A percentile compares a stretch with the other conserved stretches of the same genome.
These are phyloP conservation scores for Fraxinus platypoda DNA, from an alignment of 305 asterid genomes.

Conservation along the genomic window DNA sequence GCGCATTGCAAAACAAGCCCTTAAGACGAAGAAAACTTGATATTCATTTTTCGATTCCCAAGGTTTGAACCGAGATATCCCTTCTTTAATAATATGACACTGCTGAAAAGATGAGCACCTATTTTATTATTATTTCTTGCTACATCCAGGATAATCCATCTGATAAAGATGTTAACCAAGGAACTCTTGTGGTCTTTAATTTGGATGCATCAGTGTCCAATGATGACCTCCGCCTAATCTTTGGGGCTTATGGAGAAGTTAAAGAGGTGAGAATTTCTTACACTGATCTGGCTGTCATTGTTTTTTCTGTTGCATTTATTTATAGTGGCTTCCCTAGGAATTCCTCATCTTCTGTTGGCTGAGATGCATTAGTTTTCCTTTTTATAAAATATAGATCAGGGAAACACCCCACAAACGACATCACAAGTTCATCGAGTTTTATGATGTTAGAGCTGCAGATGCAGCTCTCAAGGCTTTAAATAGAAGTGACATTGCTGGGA, in stretches of 20 bases:
- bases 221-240: conserved; percentile 42
- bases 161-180: conserved; percentile 92
- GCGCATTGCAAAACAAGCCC: conserved; percentile 85
- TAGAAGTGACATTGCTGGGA: conserved; percentile 93
- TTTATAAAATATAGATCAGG: conserved; percentile 65
- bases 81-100: neutral
- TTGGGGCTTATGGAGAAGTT: conserved; percentile 60
- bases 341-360: conserved; percentile 10
- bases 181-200: conserved; percentile 93
- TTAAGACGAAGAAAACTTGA: conserved; percentile 86
- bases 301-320: conserved; percentile 1
- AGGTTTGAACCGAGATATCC: conserved; percentile 41
- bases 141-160: conserved; percentile 84
- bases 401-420: conserved; percentile 95
- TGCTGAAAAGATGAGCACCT: conserved; percentile 9
- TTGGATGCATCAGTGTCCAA: conserved; percentile 85
- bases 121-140: conserved; percentile 12
- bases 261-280: conserved; percentile 38
- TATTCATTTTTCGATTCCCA: conserved; percentile 95
- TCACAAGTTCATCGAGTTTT: conserved; percentile 93
- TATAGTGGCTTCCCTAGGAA: conserved; percentile 5
- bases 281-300: neutral
- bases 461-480: conserved; percentile 95
- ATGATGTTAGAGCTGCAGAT: conserved; percentile 94
- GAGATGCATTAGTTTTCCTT: conserved; percentile 17